phyloP scores from a whole-genome alignment of 2,329 filamentous ascomycete genomes.

The Fusarium anguioides region DNA sequence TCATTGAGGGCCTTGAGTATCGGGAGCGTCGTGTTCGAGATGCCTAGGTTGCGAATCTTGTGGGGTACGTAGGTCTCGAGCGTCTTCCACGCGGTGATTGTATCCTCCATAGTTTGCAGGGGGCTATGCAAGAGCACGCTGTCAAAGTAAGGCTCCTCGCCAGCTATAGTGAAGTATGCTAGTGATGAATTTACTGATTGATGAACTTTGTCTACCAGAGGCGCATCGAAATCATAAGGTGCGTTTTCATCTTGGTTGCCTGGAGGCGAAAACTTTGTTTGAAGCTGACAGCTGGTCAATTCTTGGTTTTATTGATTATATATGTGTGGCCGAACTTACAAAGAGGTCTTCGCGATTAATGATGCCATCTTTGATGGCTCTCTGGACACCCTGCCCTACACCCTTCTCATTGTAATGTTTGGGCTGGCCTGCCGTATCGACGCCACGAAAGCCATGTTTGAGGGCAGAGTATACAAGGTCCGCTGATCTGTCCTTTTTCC shows the following conservation, averaged over 20 bases:
- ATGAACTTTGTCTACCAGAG: constrained; percentile 72
- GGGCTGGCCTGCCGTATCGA: constrained; percentile 84
- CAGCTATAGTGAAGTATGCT: constrained; percentile 64
- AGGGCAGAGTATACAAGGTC: constrained; percentile 76
- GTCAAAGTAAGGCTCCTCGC: constrained; percentile 67
- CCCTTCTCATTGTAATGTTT: constrained; percentile 80
- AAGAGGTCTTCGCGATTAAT: constrained; percentile 69
- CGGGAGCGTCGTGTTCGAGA: constrained; percentile 76
- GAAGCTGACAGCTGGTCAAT: constrained; percentile 61
- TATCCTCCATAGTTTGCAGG: constrained; percentile 56
- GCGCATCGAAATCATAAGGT: constrained; percentile 69
- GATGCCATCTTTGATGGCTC: constrained; percentile 68
- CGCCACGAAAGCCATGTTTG: constrained; percentile 73
- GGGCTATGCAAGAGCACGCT: constrained; percentile 79
- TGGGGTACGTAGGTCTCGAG: constrained; percentile 75
- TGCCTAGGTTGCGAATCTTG: constrained; percentile 73
- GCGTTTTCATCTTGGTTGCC: constrained; percentile 69
- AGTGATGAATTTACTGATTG: constrained; percentile 76
- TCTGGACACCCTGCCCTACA: constrained; percentile 74
- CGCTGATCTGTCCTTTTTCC: constrained; percentile 78
- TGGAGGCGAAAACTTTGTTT: constrained; percentile 84
- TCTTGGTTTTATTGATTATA: neutral
- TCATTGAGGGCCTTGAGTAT: constrained; percentile 65
- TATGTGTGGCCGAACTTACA: constrained; percentile 54
- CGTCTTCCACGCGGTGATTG: constrained; percentile 72